phyloP scores from a whole-genome alignment of 2,329 filamentous ascomycete species.

The Corniculantispora saksenae region DNA sequence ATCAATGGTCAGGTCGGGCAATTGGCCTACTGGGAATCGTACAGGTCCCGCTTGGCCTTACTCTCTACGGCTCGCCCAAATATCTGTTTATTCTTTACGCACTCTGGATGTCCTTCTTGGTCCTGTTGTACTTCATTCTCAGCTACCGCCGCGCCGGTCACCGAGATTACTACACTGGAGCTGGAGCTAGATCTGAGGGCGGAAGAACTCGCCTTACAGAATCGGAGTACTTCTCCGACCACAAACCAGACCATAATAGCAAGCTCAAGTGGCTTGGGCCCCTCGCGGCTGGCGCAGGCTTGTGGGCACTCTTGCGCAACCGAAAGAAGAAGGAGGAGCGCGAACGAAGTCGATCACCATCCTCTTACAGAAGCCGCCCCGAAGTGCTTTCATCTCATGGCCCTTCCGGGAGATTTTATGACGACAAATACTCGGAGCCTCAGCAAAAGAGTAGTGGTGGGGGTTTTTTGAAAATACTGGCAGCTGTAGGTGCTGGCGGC shows the following conservation, averaged over 20 bases:
- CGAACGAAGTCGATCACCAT: conserved; percentile 41
- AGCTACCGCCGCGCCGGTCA: conserved; percentile 66
- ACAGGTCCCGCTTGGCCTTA: conserved; percentile 86
- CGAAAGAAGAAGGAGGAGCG: conserved; percentile 43
- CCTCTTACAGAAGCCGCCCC: conserved; percentile 40
- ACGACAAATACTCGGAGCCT: conserved; percentile 65
- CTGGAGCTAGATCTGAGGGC: conserved; percentile 58
- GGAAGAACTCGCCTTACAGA: conserved; percentile 42
- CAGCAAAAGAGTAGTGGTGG: conserved; percentile 45
- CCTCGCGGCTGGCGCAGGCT: conserved; percentile 53
- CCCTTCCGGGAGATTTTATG: conserved; percentile 59
- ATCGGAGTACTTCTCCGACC: conserved; percentile 41
- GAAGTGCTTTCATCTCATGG: conserved; percentile 55
- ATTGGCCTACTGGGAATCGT: conserved; percentile 80
- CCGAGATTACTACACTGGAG: conserved; percentile 56
- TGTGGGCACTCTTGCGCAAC: conserved; percentile 47
- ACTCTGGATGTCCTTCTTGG: conserved; percentile 70
- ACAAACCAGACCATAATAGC: conserved; percentile 34
- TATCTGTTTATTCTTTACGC: conserved; percentile 84
- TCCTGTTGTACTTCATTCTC: conserved; percentile 78
- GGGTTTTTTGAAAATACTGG: conserved; percentile 63
- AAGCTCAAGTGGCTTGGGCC: conserved; percentile 52
- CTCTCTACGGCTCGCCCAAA: conserved; percentile 87
- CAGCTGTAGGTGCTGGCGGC: conserved; percentile 62
- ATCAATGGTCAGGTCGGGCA: conserved; percentile 82